phyloP scores from a whole-genome alignment of 2,329 filamentous ascomycete species.

The Fusarium ramigenum region DNA sequence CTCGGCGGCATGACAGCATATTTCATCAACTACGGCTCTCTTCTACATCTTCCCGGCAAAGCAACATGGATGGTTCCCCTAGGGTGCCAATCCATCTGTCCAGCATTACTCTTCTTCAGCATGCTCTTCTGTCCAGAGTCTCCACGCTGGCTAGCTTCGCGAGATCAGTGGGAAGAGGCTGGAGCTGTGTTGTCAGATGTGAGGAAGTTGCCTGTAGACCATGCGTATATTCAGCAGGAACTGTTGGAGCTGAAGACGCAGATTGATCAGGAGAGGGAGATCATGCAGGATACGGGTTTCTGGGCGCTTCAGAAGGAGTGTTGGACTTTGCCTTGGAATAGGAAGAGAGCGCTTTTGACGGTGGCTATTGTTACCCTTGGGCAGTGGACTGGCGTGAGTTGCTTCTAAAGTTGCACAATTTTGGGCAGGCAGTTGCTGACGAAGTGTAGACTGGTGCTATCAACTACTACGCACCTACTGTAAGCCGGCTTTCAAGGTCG shows the following conservation, averaged over 20 bases:
- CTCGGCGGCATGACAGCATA: slow-evolving; percentile 62
- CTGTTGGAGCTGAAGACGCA: slow-evolving; percentile 26
- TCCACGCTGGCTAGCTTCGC: slow-evolving; percentile 65
- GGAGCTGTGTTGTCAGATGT: slow-evolving; percentile 27
- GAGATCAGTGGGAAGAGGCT: slow-evolving; percentile 63
- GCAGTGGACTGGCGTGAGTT: slow-evolving; percentile 42
- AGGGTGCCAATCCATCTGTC: slow-evolving; percentile 64
- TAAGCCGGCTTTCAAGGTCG: neutral
- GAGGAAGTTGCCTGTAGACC: slow-evolving; percentile 23
- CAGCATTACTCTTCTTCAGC: slow-evolving; percentile 59
- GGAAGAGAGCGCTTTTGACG: slow-evolving; percentile 38
- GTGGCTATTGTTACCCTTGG: slow-evolving; percentile 39
- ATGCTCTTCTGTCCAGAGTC: slow-evolving; percentile 68
- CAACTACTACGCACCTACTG: slow-evolving; percentile 69
- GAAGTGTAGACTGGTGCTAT: slow-evolving; percentile 38
- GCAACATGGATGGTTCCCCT: slow-evolving; percentile 57
- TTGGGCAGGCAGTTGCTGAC: neutral
- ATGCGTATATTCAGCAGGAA: slow-evolving; percentile 38
- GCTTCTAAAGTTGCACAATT: neutral
- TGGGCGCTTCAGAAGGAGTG: slow-evolving; percentile 37
- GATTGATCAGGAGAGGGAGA: slow-evolving; percentile 30
- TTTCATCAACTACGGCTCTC: slow-evolving; percentile 63
- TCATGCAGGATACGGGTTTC: slow-evolving; percentile 36
- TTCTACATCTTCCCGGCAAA: slow-evolving; percentile 48
- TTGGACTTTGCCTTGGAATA: slow-evolving; percentile 29